These are phyloP conservation scores for Beauveria sp. DNA, from an alignment of 2,329 filamentous ascomycete species.

Conservation along the genomic window DNA sequence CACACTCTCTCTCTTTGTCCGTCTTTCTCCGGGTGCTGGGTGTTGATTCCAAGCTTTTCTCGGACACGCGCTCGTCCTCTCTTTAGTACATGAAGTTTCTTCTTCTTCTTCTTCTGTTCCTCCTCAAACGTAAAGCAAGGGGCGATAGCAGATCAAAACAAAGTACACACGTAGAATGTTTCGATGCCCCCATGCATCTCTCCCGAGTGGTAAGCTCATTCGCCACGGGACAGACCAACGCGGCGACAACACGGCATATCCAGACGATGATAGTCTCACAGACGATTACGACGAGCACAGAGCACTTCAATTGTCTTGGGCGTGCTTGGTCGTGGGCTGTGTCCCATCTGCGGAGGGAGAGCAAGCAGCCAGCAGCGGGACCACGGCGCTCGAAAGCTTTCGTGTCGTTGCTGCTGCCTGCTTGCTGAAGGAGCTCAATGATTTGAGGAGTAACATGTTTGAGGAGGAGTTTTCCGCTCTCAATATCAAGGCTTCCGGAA, in stretches of 20 bases:
- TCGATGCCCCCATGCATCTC: too few relatives aligned
- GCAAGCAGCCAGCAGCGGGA: conserved; percentile 10
- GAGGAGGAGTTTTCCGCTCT: background rate
- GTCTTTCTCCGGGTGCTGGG: too few relatives aligned
- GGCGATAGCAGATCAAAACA: too few relatives aligned
- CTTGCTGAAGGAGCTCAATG: background rate
- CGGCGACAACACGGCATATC: background rate
- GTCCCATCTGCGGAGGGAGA: conserved; percentile 4
- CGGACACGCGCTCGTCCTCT: too few relatives aligned
- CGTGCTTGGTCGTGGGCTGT: conserved; percentile 25
- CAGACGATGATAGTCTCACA: background rate
- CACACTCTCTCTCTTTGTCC: too few relatives aligned
- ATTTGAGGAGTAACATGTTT: background rate
- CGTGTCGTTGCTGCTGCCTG: conserved; percentile 26
- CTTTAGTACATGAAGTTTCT: too few relatives aligned
- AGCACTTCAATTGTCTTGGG: conserved; percentile 27
- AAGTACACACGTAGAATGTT: too few relatives aligned
- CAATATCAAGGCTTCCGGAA: background rate
- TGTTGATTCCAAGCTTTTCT: too few relatives aligned
- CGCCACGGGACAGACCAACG: background rate
- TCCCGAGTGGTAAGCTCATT: too few relatives aligned
- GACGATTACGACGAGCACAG: conserved; percentile 4
- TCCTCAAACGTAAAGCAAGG: too few relatives aligned
- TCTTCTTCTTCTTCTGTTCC: too few relatives aligned
- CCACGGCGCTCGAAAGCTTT: conserved; percentile 26